Evolutionary conservation across 768 basidiomycete species (phyloP), one percentile per base, ranked within the genome.

Genomic region (Phylloporus sp.): DNA sequence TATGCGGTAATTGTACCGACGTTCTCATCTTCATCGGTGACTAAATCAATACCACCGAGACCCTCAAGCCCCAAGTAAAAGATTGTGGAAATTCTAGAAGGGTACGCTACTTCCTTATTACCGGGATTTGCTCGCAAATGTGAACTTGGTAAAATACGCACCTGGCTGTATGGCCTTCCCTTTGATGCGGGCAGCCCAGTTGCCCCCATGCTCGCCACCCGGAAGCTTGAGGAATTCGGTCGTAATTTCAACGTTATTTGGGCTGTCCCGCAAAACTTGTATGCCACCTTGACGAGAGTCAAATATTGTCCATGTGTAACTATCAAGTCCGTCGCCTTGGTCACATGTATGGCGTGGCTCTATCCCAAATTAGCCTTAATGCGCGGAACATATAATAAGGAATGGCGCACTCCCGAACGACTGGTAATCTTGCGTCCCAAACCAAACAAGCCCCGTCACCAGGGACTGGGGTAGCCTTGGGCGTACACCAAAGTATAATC

Each of bases 401-500:
- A 42, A 56, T n/a, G 31, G 71, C 85, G 64, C 50, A 84, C 86
- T 75, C 50, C 69, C 62, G 47, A 82, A 67, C 53, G 89, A 84
- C 59, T 82, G 74, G 60, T 81, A 96, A 67, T 95, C 79, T 31
- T 90, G 82, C 8, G 89, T 84, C 24, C 93, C 90, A 63, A 90
- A 92, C 94, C 94, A 97, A 67, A 95, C 79, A 27, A 98, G 77
- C 11, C 94, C 94, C 3, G 88, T 90, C 82, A 93, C 79, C 22
- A 97, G 75, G n/a, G 89, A 90, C 57, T 89, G 81, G 0, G 93
- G 91, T 52, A 90, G 69, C 35, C 85, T 77, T 11, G 94, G 90
- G 39, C 90, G 72, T 36, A 96, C 73, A 17, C 94, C 94, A 67
- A 96, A 95, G 70, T 98, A 98, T n/a, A 96, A 76, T 59, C 91